Percentiles rank a stretch among this genome's conserved stretches.
Evolutionary conservation across 2,329 filamentous ascomycete genomes (phyloP).

Genomic region (Venturia asperata): DNA sequence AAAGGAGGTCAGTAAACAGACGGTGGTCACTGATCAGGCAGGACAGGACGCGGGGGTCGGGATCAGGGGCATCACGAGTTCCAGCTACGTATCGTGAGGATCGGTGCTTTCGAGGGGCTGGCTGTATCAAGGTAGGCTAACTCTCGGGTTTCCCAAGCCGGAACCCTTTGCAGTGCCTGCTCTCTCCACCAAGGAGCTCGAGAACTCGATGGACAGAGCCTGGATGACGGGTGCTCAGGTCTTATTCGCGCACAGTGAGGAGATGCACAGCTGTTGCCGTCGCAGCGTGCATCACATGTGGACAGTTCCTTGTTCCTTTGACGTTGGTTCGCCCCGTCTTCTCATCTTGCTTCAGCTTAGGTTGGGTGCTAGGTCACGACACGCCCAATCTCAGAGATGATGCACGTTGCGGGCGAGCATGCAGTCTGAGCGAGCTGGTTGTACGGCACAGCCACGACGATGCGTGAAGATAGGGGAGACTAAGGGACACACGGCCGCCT

Average conservation of each 20-base stretch:
- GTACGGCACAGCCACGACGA: not conserved
- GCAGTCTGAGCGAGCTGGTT: not conserved
- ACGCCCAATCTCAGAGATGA: constrained; percentile 4
- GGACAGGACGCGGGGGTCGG: not conserved
- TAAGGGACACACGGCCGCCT: not conserved
- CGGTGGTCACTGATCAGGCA: not conserved
- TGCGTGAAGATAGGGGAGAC: not conserved
- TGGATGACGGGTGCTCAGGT: not conserved
- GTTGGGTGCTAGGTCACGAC: constrained; percentile 8
- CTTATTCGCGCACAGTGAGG: not conserved
- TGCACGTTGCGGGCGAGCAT: not conserved
- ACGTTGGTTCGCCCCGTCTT: constrained; percentile 9
- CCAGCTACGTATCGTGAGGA: too few species aligned
- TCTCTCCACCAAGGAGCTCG: not conserved
- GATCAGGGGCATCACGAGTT: not conserved
- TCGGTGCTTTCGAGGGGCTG: constrained; percentile 8
- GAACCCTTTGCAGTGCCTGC: constrained; percentile 3
- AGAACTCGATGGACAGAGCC: not conserved
- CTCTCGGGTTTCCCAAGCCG: not conserved
- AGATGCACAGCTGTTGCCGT: not conserved
- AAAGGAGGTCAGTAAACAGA: not conserved
- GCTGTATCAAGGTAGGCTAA: constrained; percentile 3
- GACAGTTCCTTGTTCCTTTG: constrained; percentile 9
- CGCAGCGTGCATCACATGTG: constrained; percentile 2
- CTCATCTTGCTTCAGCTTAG: constrained; percentile 14